Base-by-base conservation (phyloP, 345 rosid species). In the Camelina hispida region DNA sequence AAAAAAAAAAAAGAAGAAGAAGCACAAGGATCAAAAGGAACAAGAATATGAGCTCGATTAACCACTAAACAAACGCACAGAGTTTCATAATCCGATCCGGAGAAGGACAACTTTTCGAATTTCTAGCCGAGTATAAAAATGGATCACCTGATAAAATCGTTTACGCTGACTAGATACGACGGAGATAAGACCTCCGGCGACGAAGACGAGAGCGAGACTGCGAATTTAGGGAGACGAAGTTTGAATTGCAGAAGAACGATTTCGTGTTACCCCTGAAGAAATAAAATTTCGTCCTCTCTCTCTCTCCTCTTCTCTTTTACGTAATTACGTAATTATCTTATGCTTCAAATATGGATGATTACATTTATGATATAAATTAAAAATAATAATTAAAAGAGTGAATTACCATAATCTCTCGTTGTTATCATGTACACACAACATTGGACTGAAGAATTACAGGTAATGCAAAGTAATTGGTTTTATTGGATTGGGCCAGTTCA, bases 101-200 rank as follows among this genome's bases (percentile, higher is more conserved):
- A 1, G 40, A 60, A 68, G 22, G 7, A 10, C 0, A 42, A 9
- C 20, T 3, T 59, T 20, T 35, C 25, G 42, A 48, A 68, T 20
- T n/a, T 34, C 4, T 4, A 52, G 56, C 22, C 23, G 51, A 62
- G 9, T 7, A 14, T 17, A 60, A 60, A 51, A 32, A 76, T 30
- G 11, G 69, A 61, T 61, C 80, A 69, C 80, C 80, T 69, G 66
- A 54, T 4, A 40, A 60, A 35, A 34, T 63, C 54, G 71, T 63
- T 69, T 7, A 46, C 35, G 40, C 55, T 54, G 75, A 69, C 62
- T 52, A 22, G 71, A 54, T 22, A 63, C 43, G 66, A 70, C 60
- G 44, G 52, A 69, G 71, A 63, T 10, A 63, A 63, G 80, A 69
- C 59, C 9, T 55, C 50, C 23, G 71, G 55, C 16, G 66, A 69